Conservation (phyloP, 179 eudicot genomes). For the Spinacia oleracea region DNA sequence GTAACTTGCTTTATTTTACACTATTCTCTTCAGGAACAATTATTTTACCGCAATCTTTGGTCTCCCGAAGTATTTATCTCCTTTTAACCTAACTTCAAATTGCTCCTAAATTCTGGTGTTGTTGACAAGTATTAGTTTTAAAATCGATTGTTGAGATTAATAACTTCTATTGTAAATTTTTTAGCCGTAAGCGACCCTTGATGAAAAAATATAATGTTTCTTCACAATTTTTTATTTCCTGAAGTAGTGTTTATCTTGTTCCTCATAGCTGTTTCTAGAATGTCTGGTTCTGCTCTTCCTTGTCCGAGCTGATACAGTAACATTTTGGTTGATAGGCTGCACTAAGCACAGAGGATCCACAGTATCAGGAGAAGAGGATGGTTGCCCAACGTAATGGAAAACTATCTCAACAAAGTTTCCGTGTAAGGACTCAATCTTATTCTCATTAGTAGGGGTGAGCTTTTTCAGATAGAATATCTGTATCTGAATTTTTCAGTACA, state of each 20-base stretch:
- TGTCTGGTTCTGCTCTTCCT: no score
- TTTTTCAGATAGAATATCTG: no score
- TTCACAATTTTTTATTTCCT: not conserved
- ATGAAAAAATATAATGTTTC: not conserved
- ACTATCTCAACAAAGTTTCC: slow-evolving; percentile 70
- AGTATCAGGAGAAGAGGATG: slow-evolving; percentile 96
- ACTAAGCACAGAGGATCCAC: slow-evolving; percentile 90
- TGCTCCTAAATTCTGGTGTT: not conserved
- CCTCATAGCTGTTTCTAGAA: not conserved
- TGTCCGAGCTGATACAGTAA: slow-evolving; percentile 11
- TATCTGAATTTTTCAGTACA: not conserved
- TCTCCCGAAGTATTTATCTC: not conserved
- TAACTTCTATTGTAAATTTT: no score
- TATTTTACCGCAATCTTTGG: not conserved
- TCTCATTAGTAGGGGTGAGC: not conserved
- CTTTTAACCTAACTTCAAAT: not conserved
- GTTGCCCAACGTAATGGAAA: slow-evolving; percentile 96
- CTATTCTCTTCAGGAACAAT: not conserved
- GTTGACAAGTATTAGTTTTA: not conserved
- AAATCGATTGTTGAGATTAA: not conserved
- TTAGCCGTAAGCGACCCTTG: not conserved
- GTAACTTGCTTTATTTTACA: not conserved
- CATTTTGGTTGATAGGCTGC: slow-evolving; percentile 55
- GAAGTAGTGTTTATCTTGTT: not conserved
- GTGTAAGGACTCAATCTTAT: slow-evolving; percentile 41